Evolutionary conservation across 1,284 basidiomycete genomes (phyloP), one percentile per base, ranked within the genome.

Genomic region (Sporisorium sorghi): DNA sequence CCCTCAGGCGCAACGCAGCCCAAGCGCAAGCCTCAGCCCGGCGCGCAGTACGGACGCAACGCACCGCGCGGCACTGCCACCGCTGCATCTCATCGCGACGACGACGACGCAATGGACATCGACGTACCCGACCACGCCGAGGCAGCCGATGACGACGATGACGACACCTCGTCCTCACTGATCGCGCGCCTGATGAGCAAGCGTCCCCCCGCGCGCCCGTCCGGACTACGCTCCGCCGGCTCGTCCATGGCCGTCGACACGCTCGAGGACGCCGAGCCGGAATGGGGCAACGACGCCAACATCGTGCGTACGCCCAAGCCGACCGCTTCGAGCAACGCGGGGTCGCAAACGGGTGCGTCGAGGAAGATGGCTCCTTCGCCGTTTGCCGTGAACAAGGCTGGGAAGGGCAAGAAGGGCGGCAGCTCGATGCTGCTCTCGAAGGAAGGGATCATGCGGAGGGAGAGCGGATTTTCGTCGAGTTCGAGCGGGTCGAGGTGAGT

Each of bases 221-320:
- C 58, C 0, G 28, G 37, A 3, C 32, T 52, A 11, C 56, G 46
- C 26, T 39, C 46, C 11, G 14, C 46, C 11, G 14, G 19, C 28
- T 26, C 44, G 4, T 53, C 58, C 8, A 53, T 49, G 32, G 28
- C 53, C 3, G 44, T 57, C 4, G 70, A 73, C 9, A 61, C 49
- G 15, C 56, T 70, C 7, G 66, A 74, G 32, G 72, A 74, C 30
- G 59, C 51, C 19, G 72, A 74, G 37, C 72, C 72, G 9, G 72
- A 74, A 19, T 74, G 72, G 72, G 72, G 72, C 14, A 74, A 74
- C 30, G 72, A 74, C 26, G 72, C 71, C 15, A 58, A 62, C 37
- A 50, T 73, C n/a, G 58, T 73, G 10, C 53, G 71, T 17, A 61
- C 65, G 11, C 60, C 71, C n/a, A 63, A 61, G 11, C 60, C 71